Percentiles rank a stretch among this genome's conserved stretches.
Evolutionary conservation across 2,329 filamentous ascomycete species (phyloP).

Genomic region (Tolypocladium pustulatum): DNA sequence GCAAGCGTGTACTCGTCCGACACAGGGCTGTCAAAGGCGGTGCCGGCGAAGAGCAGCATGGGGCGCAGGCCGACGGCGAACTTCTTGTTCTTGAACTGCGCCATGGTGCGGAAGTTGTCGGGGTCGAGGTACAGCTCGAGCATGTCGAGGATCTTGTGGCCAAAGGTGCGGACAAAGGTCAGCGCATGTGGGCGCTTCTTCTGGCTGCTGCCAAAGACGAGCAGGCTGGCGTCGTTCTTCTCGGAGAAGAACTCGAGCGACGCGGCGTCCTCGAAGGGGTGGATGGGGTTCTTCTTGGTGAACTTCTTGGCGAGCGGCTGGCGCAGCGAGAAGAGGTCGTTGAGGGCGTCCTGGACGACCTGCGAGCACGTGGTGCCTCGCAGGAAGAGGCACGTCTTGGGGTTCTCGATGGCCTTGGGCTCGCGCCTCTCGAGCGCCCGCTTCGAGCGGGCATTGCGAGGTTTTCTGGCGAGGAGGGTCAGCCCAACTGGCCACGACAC

Average conservation of each 20-base stretch:
- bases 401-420: constrained; percentile 80
- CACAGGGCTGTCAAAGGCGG: constrained; percentile 74
- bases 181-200: constrained; percentile 95
- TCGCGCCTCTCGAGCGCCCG: constrained; percentile 88
- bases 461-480: constrained; percentile 32
- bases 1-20: constrained; percentile 72
- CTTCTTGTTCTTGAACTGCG: constrained; percentile 67
- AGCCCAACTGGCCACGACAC: background rate
- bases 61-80: constrained; percentile 77
- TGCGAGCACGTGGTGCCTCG: constrained; percentile 79
- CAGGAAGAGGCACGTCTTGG: constrained; percentile 82
- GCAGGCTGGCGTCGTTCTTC: constrained; percentile 86
- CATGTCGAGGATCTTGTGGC: constrained; percentile 88
- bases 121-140: constrained; percentile 77
- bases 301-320: constrained; percentile 81
- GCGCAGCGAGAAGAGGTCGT: constrained; percentile 76
- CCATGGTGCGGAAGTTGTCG: constrained; percentile 56
- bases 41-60: constrained; percentile 83
- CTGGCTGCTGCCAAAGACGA: constrained; percentile 74
- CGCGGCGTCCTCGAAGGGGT: constrained; percentile 83
- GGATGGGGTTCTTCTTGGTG: constrained; percentile 92
- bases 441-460: constrained; percentile 75
- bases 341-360: constrained; percentile 70
- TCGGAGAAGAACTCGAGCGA: constrained; percentile 91
- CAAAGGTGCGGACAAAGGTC: constrained; percentile 74